Evolutionary conservation across 2,329 filamentous ascomycete genomes (phyloP), one percentile per base, ranked within the genome.

Genomic region (Daldinia sp.): DNA sequence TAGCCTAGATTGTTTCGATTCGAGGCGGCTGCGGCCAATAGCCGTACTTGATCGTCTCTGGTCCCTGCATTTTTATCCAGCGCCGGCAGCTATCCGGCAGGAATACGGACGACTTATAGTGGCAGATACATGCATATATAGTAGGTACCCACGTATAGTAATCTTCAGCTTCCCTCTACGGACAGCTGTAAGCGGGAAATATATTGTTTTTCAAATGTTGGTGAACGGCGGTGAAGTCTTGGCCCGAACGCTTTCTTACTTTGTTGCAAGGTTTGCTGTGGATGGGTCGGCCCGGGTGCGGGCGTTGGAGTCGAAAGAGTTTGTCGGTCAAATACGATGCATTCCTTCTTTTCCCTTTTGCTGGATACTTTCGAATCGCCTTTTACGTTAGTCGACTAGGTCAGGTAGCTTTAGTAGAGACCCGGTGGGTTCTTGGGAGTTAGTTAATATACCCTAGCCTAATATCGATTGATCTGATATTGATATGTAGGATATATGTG

Each of bases 171-270:
- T 56, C 30, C 29, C 13, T 35, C 43, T 57, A 54, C 23, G 34
- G 25, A 53, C 5, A 53, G 50, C 34, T 53, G n/a, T 21, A 29
- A 41, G 34, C 25, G 27, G 49, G 21, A n/a, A 45, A 37, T 11
- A 25, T 30, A 50, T 56, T 58, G 23, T 41, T 43, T 19, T 21
- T 51, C 30, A 27, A 29, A 27, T 35, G 54, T 50, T 45, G 47
- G 50, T 62, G 61, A 67, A 57, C 61, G 51, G 64, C 64, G 64
- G 64, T 67, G 64, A 64, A 37, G 57, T 57, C 61, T 61, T 64
- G 56, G 59, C 51, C 48, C 43, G 41, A 17, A 43, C 50, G n/a
- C 34, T n/a, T 25, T 29, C 27, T 52, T 51, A 30, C 13, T 25
- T 5, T 15, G 9, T 5, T 34, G 19, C 19, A 48, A 48, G 45